Percentiles rank a stretch among this genome's conserved stretches.
Evolutionary conservation across 495 filamentous ascomycete genomes (phyloP).

Genomic region (Rostrohypoxylon terebratum): DNA sequence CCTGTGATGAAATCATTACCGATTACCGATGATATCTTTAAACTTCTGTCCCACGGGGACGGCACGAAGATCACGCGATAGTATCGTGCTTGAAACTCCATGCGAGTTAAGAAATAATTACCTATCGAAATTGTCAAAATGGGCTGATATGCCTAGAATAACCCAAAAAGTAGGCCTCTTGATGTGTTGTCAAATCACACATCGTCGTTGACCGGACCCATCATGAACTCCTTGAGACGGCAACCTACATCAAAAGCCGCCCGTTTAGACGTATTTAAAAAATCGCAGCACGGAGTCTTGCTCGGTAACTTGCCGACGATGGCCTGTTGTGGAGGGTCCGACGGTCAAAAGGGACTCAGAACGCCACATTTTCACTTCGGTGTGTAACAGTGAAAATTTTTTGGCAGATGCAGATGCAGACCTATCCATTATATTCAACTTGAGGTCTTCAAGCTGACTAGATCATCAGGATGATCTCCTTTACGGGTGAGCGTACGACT

Average conservation of each 20-base stretch:
- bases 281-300: conserved; percentile 21
- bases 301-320: conserved; percentile 31
- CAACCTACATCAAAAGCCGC: conserved; percentile 21
- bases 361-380: conserved; percentile 19
- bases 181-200: conserved; percentile 22
- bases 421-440: no score
- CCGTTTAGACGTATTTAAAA: conserved; percentile 5
- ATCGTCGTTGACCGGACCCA: conserved; percentile 17
- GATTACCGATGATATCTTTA: conserved; percentile 11
- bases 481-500: neutral
- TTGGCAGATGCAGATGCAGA: conserved; percentile 3
- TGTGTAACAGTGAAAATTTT: neutral
- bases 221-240: conserved; percentile 22
- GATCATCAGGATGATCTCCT: conserved; percentile 5
- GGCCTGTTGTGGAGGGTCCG: conserved; percentile 21
- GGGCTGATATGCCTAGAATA: conserved; percentile 20
- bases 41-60: conserved; percentile 22
- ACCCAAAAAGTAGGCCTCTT: neutral
- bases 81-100: conserved; percentile 17
- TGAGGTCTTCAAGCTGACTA: neutral
- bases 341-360: conserved; percentile 1
- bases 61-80: conserved; percentile 32
- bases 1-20: conserved; percentile 10
- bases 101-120: conserved; percentile 7
- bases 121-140: neutral